Conservation (phyloP, 371 early-diverging fungal species). For the Apophysomyces ossiformis region DNA sequence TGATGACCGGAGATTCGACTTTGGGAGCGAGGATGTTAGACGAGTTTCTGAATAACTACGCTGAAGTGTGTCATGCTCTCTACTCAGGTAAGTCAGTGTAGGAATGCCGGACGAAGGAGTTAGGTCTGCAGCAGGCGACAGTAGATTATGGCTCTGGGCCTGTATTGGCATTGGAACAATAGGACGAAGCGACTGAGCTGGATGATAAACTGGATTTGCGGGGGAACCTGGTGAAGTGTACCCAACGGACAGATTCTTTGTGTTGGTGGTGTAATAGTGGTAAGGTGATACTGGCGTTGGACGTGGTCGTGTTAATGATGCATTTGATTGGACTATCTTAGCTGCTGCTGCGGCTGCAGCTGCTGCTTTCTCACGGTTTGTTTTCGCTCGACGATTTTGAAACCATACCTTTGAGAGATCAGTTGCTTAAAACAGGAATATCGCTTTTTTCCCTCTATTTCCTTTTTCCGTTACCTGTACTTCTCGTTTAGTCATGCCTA, state of each 20-base stretch:
- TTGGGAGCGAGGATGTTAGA: not conserved
- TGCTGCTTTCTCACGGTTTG: slow-evolving; percentile 12
- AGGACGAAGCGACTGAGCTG: not conserved
- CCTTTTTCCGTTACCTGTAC: not conserved
- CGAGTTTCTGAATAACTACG: slow-evolving; percentile 5
- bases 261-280: not conserved
- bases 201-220: not conserved
- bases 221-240: not conserved
- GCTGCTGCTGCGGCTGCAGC: not conserved
- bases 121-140: not conserved
- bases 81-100: not conserved
- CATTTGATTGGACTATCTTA: not conserved
- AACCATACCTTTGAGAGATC: slow-evolving; percentile 81
- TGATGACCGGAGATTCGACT: not conserved
- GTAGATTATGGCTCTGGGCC: not conserved
- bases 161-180: slow-evolving; percentile 3
- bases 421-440: not conserved
- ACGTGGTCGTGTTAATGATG: not conserved
- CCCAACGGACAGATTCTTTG: not conserved
- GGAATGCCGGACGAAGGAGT: not conserved
- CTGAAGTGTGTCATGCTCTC: not conserved
- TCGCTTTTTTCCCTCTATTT: not conserved
- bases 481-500: slow-evolving; percentile 5
- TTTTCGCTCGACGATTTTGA: slow-evolving; percentile 86
- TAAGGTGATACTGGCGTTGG: not conserved